Conservation (phyloP, 2,329 filamentous ascomycete species). For the Clonostachys rhizophaga region DNA sequence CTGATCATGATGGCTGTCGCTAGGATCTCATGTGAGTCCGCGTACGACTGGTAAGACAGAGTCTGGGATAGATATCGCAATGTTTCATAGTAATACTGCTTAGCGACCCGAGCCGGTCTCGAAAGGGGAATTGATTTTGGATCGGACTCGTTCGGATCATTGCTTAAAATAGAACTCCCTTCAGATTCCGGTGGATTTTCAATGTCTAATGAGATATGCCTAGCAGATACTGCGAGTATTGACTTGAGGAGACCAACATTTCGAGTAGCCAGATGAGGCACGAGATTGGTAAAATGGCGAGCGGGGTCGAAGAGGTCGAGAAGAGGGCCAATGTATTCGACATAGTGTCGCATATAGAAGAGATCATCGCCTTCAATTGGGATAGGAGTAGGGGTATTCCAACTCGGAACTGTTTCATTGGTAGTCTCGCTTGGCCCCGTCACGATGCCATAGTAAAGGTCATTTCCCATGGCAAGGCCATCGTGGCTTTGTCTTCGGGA, state of each 20-base stretch:
- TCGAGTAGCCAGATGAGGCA: constrained; percentile 6
- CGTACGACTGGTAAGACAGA: constrained; percentile 51
- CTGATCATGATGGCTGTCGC: constrained; percentile 53
- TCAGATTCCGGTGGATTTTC: not conserved
- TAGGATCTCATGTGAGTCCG: constrained; percentile 50
- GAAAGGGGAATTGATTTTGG: not conserved
- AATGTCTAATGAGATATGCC: constrained; percentile 2
- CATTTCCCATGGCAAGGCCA: not conserved
- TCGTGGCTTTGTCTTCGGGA: not conserved
- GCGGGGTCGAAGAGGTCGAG: constrained; percentile 8
- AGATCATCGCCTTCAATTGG: not conserved
- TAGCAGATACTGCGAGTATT: constrained; percentile 6
- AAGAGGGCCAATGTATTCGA: constrained; percentile 6
- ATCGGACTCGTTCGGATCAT: too few species aligned
- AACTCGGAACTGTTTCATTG: too few species aligned
- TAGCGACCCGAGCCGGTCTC: constrained; percentile 16
- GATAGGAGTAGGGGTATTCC: too few species aligned
- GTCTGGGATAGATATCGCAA: constrained; percentile 53
- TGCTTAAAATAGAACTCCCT: not conserved
- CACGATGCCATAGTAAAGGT: too few species aligned
- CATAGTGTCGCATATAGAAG: constrained; percentile 6
- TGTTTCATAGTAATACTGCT: constrained; percentile 56
- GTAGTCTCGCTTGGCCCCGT: too few species aligned
- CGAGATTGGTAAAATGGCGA: constrained; percentile 7
- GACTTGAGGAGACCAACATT: constrained; percentile 8